A percentile compares a stretch with the other conserved stretches of the same genome.
Evolutionary conservation across 2,329 filamentous ascomycete genomes (phyloP).

Genomic region (Diaporthe australafricana): DNA sequence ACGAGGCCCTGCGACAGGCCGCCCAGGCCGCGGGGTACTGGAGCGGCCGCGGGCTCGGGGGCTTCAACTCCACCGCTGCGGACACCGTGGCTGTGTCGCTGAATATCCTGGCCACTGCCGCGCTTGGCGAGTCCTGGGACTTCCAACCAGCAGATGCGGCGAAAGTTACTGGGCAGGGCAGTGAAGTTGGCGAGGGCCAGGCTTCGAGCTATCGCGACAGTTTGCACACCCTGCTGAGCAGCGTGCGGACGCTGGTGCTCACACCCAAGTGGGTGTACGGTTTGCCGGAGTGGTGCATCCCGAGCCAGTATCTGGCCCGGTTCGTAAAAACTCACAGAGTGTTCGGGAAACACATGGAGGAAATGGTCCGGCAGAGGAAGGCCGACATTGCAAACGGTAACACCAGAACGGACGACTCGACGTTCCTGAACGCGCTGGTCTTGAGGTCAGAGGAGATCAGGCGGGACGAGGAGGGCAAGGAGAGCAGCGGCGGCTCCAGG

Average conservation of each 20-base stretch:
- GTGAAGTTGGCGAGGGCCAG: background rate
- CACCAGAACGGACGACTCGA: constrained; percentile 8
- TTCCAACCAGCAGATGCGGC: background rate
- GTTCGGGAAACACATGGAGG: constrained; percentile 2
- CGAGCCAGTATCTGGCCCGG: background rate
- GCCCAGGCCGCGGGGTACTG: background rate
- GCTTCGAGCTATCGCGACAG: constrained; percentile 20
- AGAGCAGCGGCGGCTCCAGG: background rate
- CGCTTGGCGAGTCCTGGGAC: constrained; percentile 14
- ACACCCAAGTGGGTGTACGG: constrained; percentile 21
- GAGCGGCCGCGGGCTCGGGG: background rate
- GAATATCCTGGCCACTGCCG: constrained; percentile 12
- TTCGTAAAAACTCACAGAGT: background rate
- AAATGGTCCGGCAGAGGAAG: constrained; percentile 10
- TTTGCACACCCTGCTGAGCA: constrained; percentile 1
- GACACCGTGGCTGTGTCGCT: constrained; percentile 7
- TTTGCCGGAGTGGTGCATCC: background rate
- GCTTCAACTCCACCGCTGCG: background rate
- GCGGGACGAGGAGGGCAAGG: background rate
- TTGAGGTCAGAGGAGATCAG: constrained; percentile 11
- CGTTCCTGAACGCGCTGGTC: constrained; percentile 16
- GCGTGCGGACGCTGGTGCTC: constrained; percentile 13
- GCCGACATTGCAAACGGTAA: constrained; percentile 6
- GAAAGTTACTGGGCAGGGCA: background rate
- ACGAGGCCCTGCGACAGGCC: background rate